Evolutionary conservation across 176 grass and related monocot genomes (phyloP).

Genomic region (Dendrocalamus sinicus): DNA sequence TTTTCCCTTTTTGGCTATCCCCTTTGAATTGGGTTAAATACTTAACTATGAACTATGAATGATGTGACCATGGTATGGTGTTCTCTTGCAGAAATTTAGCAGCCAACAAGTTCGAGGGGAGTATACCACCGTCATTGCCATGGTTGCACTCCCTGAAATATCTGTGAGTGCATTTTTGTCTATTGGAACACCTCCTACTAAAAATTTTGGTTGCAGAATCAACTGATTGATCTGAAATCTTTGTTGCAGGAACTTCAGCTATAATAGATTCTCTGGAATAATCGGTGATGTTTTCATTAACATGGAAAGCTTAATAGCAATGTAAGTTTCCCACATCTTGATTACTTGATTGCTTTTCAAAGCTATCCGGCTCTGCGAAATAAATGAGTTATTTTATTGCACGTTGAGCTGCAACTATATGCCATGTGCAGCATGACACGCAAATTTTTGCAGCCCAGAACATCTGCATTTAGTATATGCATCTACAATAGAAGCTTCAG

Average conservation of each 20-base stretch:
- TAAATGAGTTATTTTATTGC: too few species aligned
- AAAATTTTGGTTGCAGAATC: conserved; percentile 28
- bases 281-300: conserved; percentile 77
- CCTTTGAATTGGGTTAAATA: conserved; percentile 33
- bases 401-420: too few species aligned
- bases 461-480: too few species aligned
- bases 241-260: conserved; percentile 72
- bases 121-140: conserved; percentile 66
- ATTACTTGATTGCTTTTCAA: too few species aligned
- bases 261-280: conserved; percentile 72
- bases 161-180: conserved; percentile 53
- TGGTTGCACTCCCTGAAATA: conserved; percentile 72
- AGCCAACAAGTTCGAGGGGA: conserved; percentile 69
- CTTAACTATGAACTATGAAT: neutral
- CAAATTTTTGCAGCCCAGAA: too few species aligned
- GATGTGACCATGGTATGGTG: neutral
- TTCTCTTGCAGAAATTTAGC: conserved; percentile 68
- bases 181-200: conserved; percentile 28
- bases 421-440: too few species aligned
- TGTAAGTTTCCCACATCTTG: too few species aligned
- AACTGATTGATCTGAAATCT: conserved; percentile 13
- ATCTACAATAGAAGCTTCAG: too few species aligned
- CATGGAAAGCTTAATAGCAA: conserved; percentile 30
- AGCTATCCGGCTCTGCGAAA: too few species aligned
- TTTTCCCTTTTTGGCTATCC: conserved; percentile 3